Base-by-base conservation (phyloP, 1,284 basidiomycete species). In the Fomitopsis palustris region DNA sequence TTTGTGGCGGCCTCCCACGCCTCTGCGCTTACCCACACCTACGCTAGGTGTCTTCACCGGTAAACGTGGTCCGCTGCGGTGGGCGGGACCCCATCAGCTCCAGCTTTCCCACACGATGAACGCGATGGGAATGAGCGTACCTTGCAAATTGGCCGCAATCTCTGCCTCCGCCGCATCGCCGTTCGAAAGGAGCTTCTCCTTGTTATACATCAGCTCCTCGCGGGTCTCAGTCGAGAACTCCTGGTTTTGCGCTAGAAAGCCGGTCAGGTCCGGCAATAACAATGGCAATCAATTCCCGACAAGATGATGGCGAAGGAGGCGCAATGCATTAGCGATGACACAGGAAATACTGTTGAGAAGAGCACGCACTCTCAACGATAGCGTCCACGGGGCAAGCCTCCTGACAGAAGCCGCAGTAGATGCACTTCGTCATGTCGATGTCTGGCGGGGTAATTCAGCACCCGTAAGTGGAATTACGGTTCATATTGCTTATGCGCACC, bases 361-460 rank as follows among this genome's bases (percentile, higher is more conserved):
- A 55, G 17, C 39, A 81, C 93, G 69, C 73, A 96, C 95, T 98
- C 81, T 99, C 97, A 61, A 99, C 97, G 69, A 99, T 99, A 59
- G 97, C 97, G 76, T 99, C 97, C 61, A 99, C 97, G 14, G 97
- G 97, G 77, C 97, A 99, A 35, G 97, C 97, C 80, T 99, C 97
- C 78, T 97, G 95, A 77, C 95, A 96, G 82, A 96, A 96, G 61
- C 95, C 94, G 75, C 95, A 98, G 81, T 98, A 98, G 72, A 98
- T 98, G 77, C 96, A 98, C 82, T 87, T 92, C 58, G 90, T 92
- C 90, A 92, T 98, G 76, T 98, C 96, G 70, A 98, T 95, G 77
- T 97, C 93, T 95, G 63, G 45, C 25, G 21, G 10, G 45, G 23
- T 37, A 51, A 21, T 55, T 61, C 54, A 14, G 62, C 51, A 56